Evolutionary conservation across 495 filamentous ascomycete genomes (phyloP).

Genomic region (Hypoxylon fuscum): DNA sequence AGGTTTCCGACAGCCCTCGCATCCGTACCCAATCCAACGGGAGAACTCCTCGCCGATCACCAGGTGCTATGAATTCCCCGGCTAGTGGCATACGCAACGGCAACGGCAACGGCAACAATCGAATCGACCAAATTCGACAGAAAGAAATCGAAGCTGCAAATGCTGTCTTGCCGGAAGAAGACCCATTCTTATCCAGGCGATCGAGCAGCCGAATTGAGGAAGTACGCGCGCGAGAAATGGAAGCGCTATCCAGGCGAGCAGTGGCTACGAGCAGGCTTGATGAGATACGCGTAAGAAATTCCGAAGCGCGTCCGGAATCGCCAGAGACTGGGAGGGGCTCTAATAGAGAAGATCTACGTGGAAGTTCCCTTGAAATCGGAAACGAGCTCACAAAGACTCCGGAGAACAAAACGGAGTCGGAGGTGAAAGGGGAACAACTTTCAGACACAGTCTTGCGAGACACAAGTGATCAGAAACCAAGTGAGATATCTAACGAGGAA

Average conservation of each 20-base stretch:
- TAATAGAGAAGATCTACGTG: slow-evolving; percentile 17
- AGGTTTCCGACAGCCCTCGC: slow-evolving; percentile 69
- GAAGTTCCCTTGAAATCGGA: slow-evolving; percentile 14
- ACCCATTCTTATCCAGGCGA: slow-evolving; percentile 28
- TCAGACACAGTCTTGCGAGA: slow-evolving; percentile 62
- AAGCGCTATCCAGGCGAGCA: slow-evolving; percentile 65
- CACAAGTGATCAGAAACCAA: slow-evolving; percentile 7
- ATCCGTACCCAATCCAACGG: slow-evolving; percentile 42
- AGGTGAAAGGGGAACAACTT: slow-evolving; percentile 34
- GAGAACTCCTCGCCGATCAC: slow-evolving; percentile 3
- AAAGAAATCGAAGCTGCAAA: slow-evolving; percentile 49
- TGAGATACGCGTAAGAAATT: slow-evolving; percentile 64
- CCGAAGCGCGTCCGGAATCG: slow-evolving; percentile 48
- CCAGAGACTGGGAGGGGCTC: slow-evolving; percentile 30
- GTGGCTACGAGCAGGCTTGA: slow-evolving; percentile 66
- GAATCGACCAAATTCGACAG: slow-evolving; percentile 52
- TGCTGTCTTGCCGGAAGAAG: slow-evolving; percentile 34
- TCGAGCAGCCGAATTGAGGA: slow-evolving; percentile 60
- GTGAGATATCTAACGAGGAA: slow-evolving; percentile 3
- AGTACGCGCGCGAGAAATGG: slow-evolving; percentile 66
- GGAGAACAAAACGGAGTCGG: slow-evolving; percentile 47
- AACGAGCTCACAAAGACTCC: slow-evolving; percentile 34
- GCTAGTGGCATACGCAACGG: slow-evolving; percentile 5
- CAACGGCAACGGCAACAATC: slow-evolving; percentile 46
- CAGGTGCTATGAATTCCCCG: slow-evolving; percentile 23